These are phyloP conservation scores for Quercus dentata DNA, from an alignment of 306 rosid genomes.

Conservation along the genomic window DNA sequence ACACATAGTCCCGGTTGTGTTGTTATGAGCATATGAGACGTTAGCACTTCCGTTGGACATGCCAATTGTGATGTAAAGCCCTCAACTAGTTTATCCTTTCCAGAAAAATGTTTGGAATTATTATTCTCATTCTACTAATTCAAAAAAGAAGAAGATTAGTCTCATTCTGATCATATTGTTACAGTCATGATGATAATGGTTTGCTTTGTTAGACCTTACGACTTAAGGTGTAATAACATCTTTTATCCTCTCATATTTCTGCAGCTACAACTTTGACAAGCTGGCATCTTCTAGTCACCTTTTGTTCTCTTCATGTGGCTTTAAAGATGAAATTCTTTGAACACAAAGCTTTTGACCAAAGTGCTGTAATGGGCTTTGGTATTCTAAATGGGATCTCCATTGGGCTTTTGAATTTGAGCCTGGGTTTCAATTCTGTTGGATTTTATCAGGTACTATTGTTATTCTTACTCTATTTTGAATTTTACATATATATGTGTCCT, in stretches of 20 bases:
- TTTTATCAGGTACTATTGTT: constrained; percentile 75
- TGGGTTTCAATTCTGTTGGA: constrained; percentile 98
- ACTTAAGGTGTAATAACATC: neutral
- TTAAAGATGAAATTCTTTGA: constrained; percentile 81
- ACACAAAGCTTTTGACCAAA: constrained; percentile 85
- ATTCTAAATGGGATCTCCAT: constrained; percentile 95
- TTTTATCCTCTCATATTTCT: constrained; percentile 15
- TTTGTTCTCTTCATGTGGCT: constrained; percentile 94
- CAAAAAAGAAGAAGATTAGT: neutral
- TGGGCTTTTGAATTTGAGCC: constrained; percentile 93
- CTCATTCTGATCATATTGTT: neutral
- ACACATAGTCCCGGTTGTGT: neutral
- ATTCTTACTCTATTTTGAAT: constrained; percentile 17
- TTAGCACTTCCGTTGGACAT: neutral
- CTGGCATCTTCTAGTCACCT: constrained; percentile 99
- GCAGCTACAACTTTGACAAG: constrained; percentile 99
- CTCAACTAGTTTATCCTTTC: neutral
- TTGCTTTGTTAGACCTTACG: neutral
- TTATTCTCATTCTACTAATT: neutral
- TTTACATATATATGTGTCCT: constrained; percentile 4
- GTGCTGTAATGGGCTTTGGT: constrained; percentile 86
- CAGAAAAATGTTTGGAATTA: neutral
- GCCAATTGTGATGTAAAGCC: neutral
- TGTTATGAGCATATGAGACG: neutral
- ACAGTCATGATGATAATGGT: neutral